Evolutionary conservation across 176 grass and related monocot genomes (phyloP).

Genomic region (Eragrostis nindensis): DNA sequence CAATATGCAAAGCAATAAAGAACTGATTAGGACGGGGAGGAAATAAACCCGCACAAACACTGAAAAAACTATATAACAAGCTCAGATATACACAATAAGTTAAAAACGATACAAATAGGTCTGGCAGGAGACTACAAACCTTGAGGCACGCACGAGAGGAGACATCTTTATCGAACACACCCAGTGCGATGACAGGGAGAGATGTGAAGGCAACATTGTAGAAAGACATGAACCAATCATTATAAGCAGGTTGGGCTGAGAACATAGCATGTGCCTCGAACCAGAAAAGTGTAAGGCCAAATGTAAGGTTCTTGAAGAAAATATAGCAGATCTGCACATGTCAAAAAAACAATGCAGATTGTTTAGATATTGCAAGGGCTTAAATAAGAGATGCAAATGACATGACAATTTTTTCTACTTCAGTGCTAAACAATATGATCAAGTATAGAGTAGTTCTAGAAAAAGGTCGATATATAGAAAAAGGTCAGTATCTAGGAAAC

Average conservation of each 20-base stretch:
- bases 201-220: conserved; percentile 97
- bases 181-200: conserved; percentile 90
- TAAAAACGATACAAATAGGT: not conserved
- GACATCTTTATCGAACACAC: conserved; percentile 96
- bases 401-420: conserved; percentile 16
- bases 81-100: not conserved
- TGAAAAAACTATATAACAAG: not conserved
- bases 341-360: conserved; percentile 33
- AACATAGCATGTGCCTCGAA: conserved; percentile 91
- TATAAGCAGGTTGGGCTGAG: conserved; percentile 86
- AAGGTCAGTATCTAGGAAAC: no score
- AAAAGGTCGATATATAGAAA: no score
- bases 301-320: conserved; percentile 96
- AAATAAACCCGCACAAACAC: conserved; percentile 17
- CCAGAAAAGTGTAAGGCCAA: conserved; percentile 86
- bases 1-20: conserved; percentile 20
- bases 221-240: conserved; percentile 91
- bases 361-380: conserved; percentile 41
- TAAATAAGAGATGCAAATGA: conserved; percentile 20
- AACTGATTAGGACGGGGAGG: not conserved
- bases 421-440: conserved; percentile 8
- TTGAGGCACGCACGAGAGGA: conserved; percentile 76
- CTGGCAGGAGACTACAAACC: conserved; percentile 47
- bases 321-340: conserved; percentile 90
- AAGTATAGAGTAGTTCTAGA: not conserved